phyloP scores from a whole-genome alignment of 129 eudicot genomes.

The Helichrysum umbraculigerum region DNA sequence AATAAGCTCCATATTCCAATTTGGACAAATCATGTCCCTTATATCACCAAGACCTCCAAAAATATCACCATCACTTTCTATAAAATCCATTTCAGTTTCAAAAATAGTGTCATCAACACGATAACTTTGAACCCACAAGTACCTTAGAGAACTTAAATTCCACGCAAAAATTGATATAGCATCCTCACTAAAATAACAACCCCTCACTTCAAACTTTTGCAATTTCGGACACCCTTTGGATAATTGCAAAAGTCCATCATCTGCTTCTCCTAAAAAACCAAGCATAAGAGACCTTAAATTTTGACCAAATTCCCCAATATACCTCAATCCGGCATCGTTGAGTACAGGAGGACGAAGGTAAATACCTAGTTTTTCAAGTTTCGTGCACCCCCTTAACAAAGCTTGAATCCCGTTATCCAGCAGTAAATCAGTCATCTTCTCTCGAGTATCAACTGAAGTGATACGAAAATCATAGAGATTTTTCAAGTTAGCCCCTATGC shows the following conservation, averaged over 20 bases:
- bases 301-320: slow-evolving; percentile 53
- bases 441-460: slow-evolving; percentile 62
- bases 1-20: slow-evolving; percentile 91
- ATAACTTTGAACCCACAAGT: slow-evolving; percentile 85
- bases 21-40: slow-evolving; percentile 70
- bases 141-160: slow-evolving; percentile 62
- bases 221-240: slow-evolving; percentile 74
- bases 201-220: slow-evolving; percentile 76
- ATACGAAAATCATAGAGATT: slow-evolving; percentile 65
- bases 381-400: slow-evolving; percentile 57
- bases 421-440: slow-evolving; percentile 60
- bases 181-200: slow-evolving; percentile 64
- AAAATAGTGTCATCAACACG: slow-evolving; percentile 1
- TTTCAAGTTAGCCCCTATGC: slow-evolving; percentile 55
- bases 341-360: slow-evolving; percentile 50
- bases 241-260: slow-evolving; percentile 61
- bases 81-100: too few relatives aligned
- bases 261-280: slow-evolving; percentile 73
- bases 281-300: slow-evolving; percentile 74
- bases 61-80: too few relatives aligned
- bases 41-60: slow-evolving; percentile 27
- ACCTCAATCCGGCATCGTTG: slow-evolving; percentile 65
- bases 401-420: slow-evolving; percentile 76
- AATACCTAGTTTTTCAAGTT: slow-evolving; percentile 57
- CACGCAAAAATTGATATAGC: slow-evolving; percentile 54